Evolutionary conservation across 2,329 filamentous ascomycete genomes (phyloP).

Genomic region (Phialocephala subalpina): DNA sequence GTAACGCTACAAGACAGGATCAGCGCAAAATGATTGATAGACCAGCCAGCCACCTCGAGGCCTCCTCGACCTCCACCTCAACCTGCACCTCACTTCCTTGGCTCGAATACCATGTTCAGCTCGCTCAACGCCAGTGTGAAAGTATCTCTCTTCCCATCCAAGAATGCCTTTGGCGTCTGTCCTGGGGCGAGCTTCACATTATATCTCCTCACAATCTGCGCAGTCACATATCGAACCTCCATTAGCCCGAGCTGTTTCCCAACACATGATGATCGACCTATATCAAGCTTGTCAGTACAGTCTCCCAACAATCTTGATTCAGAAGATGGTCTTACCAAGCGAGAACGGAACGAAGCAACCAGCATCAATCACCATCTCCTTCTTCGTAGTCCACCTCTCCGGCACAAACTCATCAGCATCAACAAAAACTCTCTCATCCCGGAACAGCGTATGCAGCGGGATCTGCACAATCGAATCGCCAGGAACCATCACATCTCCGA

Average conservation of each 20-base stretch:
- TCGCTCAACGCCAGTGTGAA: no score
- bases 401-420: not conserved
- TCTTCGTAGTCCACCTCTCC: not conserved
- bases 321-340: not conserved
- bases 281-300: not conserved
- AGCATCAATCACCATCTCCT: not conserved
- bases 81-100: no score
- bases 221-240: not conserved
- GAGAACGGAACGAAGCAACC: not conserved
- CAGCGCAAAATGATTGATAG: no score
- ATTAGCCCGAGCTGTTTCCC: not conserved
- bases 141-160: no score
- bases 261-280: not conserved
- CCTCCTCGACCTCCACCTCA: no score
- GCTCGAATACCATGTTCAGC: no score
- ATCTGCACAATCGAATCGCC: not conserved
- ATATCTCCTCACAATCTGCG: not conserved
- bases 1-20: no score
- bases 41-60: no score
- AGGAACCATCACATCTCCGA: not conserved
- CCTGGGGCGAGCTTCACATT: not conserved
- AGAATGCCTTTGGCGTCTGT: no score
- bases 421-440: not conserved
- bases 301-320: not conserved
- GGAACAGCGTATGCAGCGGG: not conserved